Base-by-base conservation (phyloP, 371 early-diverging fungal species). In the Mucor indicus region DNA sequence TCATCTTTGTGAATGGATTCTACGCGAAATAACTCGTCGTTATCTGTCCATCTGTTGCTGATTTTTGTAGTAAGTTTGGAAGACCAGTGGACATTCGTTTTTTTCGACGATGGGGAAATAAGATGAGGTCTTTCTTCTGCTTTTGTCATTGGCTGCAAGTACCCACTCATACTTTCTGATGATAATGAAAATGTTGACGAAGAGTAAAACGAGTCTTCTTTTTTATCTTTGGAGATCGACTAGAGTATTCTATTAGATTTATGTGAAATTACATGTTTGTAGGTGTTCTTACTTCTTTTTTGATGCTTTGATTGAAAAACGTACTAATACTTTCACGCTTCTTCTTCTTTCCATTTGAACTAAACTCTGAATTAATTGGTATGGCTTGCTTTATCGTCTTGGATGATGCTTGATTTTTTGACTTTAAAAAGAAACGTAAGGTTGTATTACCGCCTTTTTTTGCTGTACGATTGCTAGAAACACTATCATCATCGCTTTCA, bases 301-400 rank as follows among this genome's bases (percentile, higher is more conserved):
- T 24, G 44, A 31, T 30, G 20, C 27, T 13, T 33, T 1, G 33
- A 12, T 27, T 27, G 27, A 48, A 48, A 19, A 48, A 30, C 15
- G n/a, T 29, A 25, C 38, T 38, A 25, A 38, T 25, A 21, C 38
- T 48, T 20, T 48, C 38, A 29, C 48, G 37, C 30, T 49, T 49
- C 32, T 40, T 49, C n/a, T n/a, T 35, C 16, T 22, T 36, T 45
- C 13, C 19, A 25, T 27, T 27, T 27, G 29, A 27, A 27, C 5
- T 7, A 27, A 27, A 27, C 11, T 11, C 11, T 11, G 29, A 27
- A 27, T 27, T 7, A 7, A 7, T 27, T 11, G 5, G 5, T 7
- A 27, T 27, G 29, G 29, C 11, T 27, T n/a, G n/a, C n/a, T n/a
- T n/a, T n/a, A n/a, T n/a, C n/a, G n/a, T 27, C 11, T 27, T 27